Base-by-base conservation (phyloP, 148 eudicot genomes). In the Beta vulgaris region DNA sequence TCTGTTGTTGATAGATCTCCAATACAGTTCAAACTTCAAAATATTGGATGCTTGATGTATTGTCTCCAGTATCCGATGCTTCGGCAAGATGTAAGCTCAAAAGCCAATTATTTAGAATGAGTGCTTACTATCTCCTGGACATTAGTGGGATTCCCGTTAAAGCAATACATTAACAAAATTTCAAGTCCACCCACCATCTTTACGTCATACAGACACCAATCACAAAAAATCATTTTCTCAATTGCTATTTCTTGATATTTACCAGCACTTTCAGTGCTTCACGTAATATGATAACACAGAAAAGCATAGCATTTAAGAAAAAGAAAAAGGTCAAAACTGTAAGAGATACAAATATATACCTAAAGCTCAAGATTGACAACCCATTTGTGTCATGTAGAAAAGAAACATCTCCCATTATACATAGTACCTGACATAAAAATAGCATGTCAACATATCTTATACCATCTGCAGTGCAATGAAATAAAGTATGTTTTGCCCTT, bases 331-430 rank as follows among this genome's bases (percentile, higher is more conserved):
- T n/a, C n/a, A n/a, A n/a, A 26, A 55, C 29, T 48, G 18, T 18
- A 18, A 48, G 31, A 18, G 73, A 49, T 48, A 29, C 36, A 63
- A 54, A 31, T 11, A 14, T 10, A 64, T 82, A 92, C 98, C 91
- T 85, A 67, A 85, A 84, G 71, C 78, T 86, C 69, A 95, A 76
- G 68, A 92, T 83, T 68, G 99, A 82, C 86, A 95, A 73, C 75
- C 99, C 99, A 83, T 95, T 95, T 44, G 99, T 95, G 84, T 95
- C 99, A 82, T 95, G 88, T 73, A 95, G 90, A 82, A 95, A 88
- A 43, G 99, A 95, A 77, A 95, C 79, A 85, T 95, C 99, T 74
- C 99, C 99, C 51, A 95, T 61, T 69, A 95, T 83, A 82, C 91
- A 85, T 71, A 92, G 76, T 55, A 92, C 94, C 99, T 95, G 82